Percentiles rank a stretch among this genome's conserved stretches.
phyloP scores from a whole-genome alignment of 192 early-diverging fungal genomes.

The Coemansia erecta region DNA sequence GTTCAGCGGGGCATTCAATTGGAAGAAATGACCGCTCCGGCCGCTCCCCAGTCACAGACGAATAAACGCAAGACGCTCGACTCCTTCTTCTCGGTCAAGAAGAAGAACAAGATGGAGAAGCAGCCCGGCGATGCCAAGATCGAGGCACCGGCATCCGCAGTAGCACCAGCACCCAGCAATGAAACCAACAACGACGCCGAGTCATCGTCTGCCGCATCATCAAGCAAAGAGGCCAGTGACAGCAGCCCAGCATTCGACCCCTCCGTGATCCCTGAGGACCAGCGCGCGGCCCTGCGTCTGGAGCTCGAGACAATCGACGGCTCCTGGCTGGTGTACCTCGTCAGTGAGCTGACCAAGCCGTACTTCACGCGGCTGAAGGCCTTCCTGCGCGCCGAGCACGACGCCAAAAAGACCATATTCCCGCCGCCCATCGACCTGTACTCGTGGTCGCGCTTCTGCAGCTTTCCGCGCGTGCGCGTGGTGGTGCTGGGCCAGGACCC shows the following conservation, averaged over 20 bases:
- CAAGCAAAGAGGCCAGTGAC: not conserved
- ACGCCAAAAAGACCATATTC: constrained; percentile 59
- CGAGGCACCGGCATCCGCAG: not conserved
- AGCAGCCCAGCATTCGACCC: not conserved
- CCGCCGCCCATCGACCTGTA: constrained; percentile 77
- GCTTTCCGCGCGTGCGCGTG: constrained; percentile 67
- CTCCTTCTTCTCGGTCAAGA: constrained; percentile 26
- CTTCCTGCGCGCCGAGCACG: constrained; percentile 61
- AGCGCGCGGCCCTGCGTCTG: constrained; percentile 35
- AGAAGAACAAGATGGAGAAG: not conserved
- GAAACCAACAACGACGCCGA: no score
- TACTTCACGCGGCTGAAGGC: constrained; percentile 63
- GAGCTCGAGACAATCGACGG: constrained; percentile 70
- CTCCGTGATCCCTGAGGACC: not conserved
- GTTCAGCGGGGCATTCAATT: not conserved
- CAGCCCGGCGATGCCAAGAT: not conserved
- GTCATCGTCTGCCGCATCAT: no score
- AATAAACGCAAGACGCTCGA: constrained; percentile 46
- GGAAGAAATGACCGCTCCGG: not conserved
- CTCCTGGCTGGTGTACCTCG: constrained; percentile 69
- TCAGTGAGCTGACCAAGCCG: constrained; percentile 59
- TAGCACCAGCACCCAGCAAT: no score
- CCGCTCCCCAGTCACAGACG: not conserved
- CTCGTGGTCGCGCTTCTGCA: constrained; percentile 76
- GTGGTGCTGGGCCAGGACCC: constrained; percentile 94